Conservation (phyloP, 306 rosid species). For the Cucurbita pepo region DNA sequence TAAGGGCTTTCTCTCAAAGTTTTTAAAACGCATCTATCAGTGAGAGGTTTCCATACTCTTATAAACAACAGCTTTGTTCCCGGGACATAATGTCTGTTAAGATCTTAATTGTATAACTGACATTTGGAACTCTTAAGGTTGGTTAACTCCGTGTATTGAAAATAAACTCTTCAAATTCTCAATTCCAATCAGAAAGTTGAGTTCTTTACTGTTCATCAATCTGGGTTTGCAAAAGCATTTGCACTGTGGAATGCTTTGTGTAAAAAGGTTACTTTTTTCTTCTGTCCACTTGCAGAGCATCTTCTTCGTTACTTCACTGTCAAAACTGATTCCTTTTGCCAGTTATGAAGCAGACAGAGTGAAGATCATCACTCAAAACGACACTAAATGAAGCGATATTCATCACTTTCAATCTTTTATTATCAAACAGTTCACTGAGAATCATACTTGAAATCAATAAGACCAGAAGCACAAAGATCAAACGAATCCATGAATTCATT, state of each 20-base stretch:
- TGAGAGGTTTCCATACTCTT: too few species aligned
- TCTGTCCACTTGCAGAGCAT: not conserved
- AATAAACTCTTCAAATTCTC: not conserved
- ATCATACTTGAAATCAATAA: slow-evolving; percentile 2
- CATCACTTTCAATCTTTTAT: not conserved
- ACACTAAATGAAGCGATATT: not conserved
- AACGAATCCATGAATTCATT: slow-evolving; percentile 34
- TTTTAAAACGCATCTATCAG: too few species aligned
- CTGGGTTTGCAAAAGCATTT: not conserved
- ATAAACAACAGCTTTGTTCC: too few species aligned
- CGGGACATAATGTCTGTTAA: too few species aligned
- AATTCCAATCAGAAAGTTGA: not conserved
- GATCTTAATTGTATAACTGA: too few species aligned
- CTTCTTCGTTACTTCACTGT: too few species aligned
- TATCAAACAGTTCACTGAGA: not conserved
- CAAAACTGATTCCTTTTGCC: not conserved
- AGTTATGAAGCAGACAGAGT: not conserved
- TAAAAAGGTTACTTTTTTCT: not conserved
- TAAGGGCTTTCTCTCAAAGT: too few species aligned
- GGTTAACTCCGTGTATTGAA: not conserved
- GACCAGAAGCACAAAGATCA: slow-evolving; percentile 50
- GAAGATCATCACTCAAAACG: not conserved
- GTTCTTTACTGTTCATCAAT: not conserved
- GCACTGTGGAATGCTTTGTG: not conserved
- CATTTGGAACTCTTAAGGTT: not conserved